Evolutionary conservation across 805 yeast species (phyloP), one percentile per base, ranked within the genome.

Genomic region (Teunomyces cretensis): DNA sequence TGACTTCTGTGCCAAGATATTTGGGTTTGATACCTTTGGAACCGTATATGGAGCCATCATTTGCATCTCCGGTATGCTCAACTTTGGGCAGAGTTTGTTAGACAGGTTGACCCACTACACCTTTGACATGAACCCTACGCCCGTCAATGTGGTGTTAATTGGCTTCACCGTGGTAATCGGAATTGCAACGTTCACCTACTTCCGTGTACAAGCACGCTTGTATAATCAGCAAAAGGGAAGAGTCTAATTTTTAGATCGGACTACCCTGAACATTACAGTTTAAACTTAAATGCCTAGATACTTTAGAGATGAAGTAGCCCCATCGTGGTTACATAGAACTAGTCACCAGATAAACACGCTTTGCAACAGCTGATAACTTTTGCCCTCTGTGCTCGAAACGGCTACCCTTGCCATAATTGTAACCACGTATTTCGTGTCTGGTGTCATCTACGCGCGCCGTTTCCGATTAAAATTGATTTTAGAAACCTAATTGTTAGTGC

Each of bases 11-110:
- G 82, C 86, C 22, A 83, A 82, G 58, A 82, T 78, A 39, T 82
- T 80, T 58, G 85, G 86, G 1, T 74, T 76, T 51, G 82, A 79
- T 54, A 78, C 84, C 9, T 77, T 79, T 57, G 84, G 86, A 32
- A 75, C 81, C 1, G 74, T 79, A 24, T 79, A 79, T 53, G 83
- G 83, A n/a, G 61, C 79, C 14, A 75, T 78, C 27, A 76, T 78
- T 63, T 74, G 80, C 36, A 63, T 75, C 17, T 72, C 82, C 1
- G 84, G 84, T 30, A 50, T 76, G 13, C 60, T 76, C 57, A 79
- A 79, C 55, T 75, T 73, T 48, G 58, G 65, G 33, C 84, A 79
- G 56, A 62, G 73, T 19, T 53, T 62, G 11, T 67, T 79, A 53
- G 84, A 79, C 54, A 65, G 56, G 45, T 55, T 67, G 32, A 79